A percentile compares a stretch with the other conserved stretches of the same genome.
Evolutionary conservation across 2,329 filamentous ascomycete genomes (phyloP).

Genomic region (Fusarium floridanum): DNA sequence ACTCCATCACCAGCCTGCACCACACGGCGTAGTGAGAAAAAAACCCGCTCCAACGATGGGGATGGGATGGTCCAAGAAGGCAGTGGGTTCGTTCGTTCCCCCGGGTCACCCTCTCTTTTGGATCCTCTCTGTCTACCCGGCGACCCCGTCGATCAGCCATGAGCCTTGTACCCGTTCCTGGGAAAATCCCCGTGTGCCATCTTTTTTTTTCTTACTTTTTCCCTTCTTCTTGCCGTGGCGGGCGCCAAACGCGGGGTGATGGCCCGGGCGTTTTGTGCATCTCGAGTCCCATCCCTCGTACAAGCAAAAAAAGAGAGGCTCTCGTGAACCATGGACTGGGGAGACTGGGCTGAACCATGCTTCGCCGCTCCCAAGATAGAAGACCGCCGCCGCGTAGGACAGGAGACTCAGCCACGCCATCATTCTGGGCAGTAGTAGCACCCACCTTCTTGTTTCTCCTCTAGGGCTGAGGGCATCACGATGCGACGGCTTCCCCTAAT

Average conservation of each 20-base stretch:
- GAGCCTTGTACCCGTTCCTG: slow-evolving; percentile 22
- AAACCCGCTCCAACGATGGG: slow-evolving; percentile 32
- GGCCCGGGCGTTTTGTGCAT: slow-evolving; percentile 27
- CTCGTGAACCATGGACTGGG: background rate
- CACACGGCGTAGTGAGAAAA: background rate
- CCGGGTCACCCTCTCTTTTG: slow-evolving; percentile 14
- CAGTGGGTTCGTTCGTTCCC: slow-evolving; percentile 20
- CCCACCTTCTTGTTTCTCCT: background rate
- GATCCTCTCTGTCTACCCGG: background rate
- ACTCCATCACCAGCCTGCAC: slow-evolving; percentile 34
- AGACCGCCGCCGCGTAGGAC: slow-evolving; percentile 4
- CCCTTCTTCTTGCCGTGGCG: slow-evolving; percentile 21
- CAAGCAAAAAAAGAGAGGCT: background rate
- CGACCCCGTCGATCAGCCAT: slow-evolving; percentile 9
- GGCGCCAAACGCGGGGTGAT: slow-evolving; percentile 47
- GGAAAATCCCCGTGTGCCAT: slow-evolving; percentile 35
- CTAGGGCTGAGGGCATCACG: slow-evolving; percentile 40
- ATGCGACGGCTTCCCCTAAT: slow-evolving; percentile 29
- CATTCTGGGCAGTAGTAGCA: background rate
- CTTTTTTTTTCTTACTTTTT: slow-evolving; percentile 27
- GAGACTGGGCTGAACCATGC: slow-evolving; percentile 2
- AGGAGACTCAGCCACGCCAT: slow-evolving; percentile 33
- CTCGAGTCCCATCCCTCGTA: background rate
- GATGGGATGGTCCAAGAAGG: slow-evolving; percentile 16
- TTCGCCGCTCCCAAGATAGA: slow-evolving; percentile 42